Conservation (phyloP, 768 basidiomycete genomes). For the Mycena chlorophos region DNA sequence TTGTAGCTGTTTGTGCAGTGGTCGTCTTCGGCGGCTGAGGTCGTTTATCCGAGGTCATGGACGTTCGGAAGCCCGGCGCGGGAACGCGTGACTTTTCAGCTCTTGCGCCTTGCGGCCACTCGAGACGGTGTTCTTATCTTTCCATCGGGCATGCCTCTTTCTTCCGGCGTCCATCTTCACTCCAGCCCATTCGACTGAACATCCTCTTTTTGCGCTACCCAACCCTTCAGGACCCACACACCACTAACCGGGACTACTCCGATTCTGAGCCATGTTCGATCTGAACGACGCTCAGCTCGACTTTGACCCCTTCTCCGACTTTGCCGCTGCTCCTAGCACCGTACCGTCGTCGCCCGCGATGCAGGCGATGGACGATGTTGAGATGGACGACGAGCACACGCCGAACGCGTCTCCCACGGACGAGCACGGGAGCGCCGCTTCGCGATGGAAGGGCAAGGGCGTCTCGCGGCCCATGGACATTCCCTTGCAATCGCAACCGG, state of each 20-base stretch:
- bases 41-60: not conserved
- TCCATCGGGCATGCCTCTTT: conserved; percentile 9
- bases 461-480: conserved; percentile 57
- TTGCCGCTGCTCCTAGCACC: not conserved
- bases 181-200: not conserved
- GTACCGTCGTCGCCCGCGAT: too few species aligned
- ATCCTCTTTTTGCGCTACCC: not conserved
- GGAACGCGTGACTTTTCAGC: not conserved
- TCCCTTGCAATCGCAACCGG: conserved; percentile 29
- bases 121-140: not conserved
- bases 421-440: conserved; percentile 12
- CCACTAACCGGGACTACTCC: not conserved
- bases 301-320: conserved; percentile 20
- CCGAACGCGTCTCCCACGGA: conserved; percentile 13
- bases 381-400: not conserved
- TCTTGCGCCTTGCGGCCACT: not conserved
- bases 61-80: not conserved
- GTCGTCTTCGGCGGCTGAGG: not conserved
- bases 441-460: conserved; percentile 54
- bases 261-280: conserved; percentile 13
- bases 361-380: conserved; percentile 14
- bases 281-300: conserved; percentile 18
- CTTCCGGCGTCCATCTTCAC: not conserved
- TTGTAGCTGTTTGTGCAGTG: not conserved
- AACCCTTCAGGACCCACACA: not conserved